Percentiles rank a stretch among this genome's conserved stretches.
phyloP scores from a whole-genome alignment of 768 basidiomycete species.

The Termitomyces sp. region DNA sequence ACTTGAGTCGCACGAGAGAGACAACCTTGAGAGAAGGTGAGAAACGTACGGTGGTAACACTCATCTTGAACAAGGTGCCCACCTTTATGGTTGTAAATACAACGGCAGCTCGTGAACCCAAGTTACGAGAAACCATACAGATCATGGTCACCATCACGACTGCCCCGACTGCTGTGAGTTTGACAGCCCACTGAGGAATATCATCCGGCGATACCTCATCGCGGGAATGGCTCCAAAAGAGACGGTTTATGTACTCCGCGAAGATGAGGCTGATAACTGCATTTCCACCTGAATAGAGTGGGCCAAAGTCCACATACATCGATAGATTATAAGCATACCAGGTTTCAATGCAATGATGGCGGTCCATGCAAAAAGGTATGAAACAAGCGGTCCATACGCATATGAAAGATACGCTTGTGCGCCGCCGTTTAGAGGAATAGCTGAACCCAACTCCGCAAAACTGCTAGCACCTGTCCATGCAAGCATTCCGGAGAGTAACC shows the following conservation, averaged over 20 bases:
- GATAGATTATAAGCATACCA: slow-evolving; percentile 32
- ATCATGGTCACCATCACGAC: slow-evolving; percentile 69
- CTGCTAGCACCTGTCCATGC: slow-evolving; percentile 96
- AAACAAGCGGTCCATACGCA: slow-evolving; percentile 79
- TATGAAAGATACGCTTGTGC: slow-evolving; percentile 84
- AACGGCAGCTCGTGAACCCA: slow-evolving; percentile 79
- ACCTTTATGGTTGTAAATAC: slow-evolving; percentile 90
- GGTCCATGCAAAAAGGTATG: slow-evolving; percentile 95
- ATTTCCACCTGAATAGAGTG: slow-evolving; percentile 45
- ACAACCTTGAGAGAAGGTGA: slow-evolving; percentile 38
- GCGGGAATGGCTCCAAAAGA: slow-evolving; percentile 75
- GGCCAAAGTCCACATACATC: neutral
- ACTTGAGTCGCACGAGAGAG: slow-evolving; percentile 48
- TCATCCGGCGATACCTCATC: slow-evolving; percentile 68
- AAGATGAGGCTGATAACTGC: slow-evolving; percentile 89
- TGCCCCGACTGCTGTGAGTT: slow-evolving; percentile 74
- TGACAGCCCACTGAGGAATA: slow-evolving; percentile 89
- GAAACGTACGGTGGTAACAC: neutral
- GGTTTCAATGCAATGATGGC: slow-evolving; percentile 87
- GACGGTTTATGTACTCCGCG: slow-evolving; percentile 87
- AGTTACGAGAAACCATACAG: slow-evolving; percentile 70
- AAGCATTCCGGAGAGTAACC: slow-evolving; percentile 78
- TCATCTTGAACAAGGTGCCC: neutral
- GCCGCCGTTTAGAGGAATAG: slow-evolving; percentile 74
- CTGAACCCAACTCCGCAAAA: slow-evolving; percentile 87